phyloP scores from a whole-genome alignment of 116 monocot genomes.

The Dioscorea cayenensis region DNA sequence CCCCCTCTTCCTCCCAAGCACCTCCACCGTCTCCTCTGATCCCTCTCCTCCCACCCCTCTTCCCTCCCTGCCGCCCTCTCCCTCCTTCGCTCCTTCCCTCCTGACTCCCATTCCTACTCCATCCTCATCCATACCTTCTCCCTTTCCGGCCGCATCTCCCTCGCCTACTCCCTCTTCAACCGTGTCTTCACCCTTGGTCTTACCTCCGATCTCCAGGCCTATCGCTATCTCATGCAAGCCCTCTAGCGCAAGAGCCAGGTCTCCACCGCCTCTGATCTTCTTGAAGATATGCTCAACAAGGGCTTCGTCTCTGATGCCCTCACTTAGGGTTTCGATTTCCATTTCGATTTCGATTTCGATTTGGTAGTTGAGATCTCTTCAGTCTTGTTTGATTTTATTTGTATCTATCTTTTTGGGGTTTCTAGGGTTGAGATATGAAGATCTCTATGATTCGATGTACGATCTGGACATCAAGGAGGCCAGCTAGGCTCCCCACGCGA shows the following conservation, averaged over 20 bases:
- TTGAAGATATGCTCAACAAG: too few relatives aligned
- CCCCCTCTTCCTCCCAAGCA: constrained; percentile 27
- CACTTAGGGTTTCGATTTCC: background rate
- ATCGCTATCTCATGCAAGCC: constrained; percentile 61
- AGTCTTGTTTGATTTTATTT: background rate
- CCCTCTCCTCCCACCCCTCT: constrained; percentile 48
- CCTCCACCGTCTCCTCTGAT: constrained; percentile 49
- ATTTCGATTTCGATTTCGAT: background rate
- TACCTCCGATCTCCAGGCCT: constrained; percentile 45
- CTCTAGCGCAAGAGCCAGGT: constrained; percentile 78
- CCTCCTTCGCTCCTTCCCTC: constrained; percentile 37
- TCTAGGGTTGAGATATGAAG: constrained; percentile 79
- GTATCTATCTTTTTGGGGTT: background rate
- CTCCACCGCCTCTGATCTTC: constrained; percentile 43
- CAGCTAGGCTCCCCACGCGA: constrained; percentile 76
- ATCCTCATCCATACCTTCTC: constrained; percentile 46
- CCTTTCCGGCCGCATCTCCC: constrained; percentile 28
- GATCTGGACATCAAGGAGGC: too few relatives aligned
- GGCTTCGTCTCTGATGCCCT: too few relatives aligned
- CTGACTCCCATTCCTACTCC: constrained; percentile 44
- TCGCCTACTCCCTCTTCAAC: constrained; percentile 73
- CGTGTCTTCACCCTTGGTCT: constrained; percentile 21
- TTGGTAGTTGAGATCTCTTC: background rate
- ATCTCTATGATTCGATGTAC: constrained; percentile 85
- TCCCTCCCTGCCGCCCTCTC: constrained; percentile 45